Conservation (phyloP, 2,329 filamentous ascomycete genomes). For the Blumeriella jaapii region DNA sequence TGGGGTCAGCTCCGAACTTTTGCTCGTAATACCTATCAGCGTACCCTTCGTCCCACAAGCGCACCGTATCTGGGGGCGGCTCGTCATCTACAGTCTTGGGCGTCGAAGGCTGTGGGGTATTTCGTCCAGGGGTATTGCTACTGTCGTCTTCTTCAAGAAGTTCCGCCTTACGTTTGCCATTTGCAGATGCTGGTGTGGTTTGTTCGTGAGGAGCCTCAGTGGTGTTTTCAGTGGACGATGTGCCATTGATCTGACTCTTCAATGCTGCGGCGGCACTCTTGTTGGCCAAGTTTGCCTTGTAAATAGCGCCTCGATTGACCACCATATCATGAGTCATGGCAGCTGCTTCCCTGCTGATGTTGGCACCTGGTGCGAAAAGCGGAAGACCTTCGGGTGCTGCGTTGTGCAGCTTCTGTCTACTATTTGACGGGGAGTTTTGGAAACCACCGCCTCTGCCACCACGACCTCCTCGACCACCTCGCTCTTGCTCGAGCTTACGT, state of each 20-base stretch:
- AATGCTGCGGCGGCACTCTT: slow-evolving; percentile 87
- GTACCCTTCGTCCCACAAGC: slow-evolving; percentile 92
- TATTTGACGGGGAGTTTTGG: slow-evolving; percentile 22
- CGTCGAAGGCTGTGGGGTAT: slow-evolving; percentile 40
- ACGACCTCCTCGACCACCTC: slow-evolving; percentile 24
- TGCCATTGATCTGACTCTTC: slow-evolving; percentile 56
- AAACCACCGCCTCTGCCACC: slow-evolving; percentile 22
- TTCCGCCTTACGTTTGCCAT: slow-evolving; percentile 69
- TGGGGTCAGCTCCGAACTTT: slow-evolving; percentile 78
- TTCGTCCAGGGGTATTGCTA: slow-evolving; percentile 45
- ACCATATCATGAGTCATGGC: slow-evolving; percentile 79
- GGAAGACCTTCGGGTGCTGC: slow-evolving; percentile 36
- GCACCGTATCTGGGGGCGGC: slow-evolving; percentile 66
- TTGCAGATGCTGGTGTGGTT: slow-evolving; percentile 34
- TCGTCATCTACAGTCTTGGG: slow-evolving; percentile 42
- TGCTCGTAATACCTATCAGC: slow-evolving; percentile 93
- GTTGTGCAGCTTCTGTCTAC: slow-evolving; percentile 16
- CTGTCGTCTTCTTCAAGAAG: slow-evolving; percentile 49
- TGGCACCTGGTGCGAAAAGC: slow-evolving; percentile 42
- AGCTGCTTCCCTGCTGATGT: slow-evolving; percentile 43
- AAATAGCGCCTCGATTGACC: slow-evolving; percentile 56
- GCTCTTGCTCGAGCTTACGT: slow-evolving; percentile 58
- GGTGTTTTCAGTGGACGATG: slow-evolving; percentile 19
- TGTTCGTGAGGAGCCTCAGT: slow-evolving; percentile 8
- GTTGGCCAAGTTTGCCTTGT: slow-evolving; percentile 70